Percentiles rank a stretch among this genome's conserved stretches.
Conservation (phyloP, 2,329 filamentous ascomycete genomes). For the Sporothrix pseudoabietina region DNA sequence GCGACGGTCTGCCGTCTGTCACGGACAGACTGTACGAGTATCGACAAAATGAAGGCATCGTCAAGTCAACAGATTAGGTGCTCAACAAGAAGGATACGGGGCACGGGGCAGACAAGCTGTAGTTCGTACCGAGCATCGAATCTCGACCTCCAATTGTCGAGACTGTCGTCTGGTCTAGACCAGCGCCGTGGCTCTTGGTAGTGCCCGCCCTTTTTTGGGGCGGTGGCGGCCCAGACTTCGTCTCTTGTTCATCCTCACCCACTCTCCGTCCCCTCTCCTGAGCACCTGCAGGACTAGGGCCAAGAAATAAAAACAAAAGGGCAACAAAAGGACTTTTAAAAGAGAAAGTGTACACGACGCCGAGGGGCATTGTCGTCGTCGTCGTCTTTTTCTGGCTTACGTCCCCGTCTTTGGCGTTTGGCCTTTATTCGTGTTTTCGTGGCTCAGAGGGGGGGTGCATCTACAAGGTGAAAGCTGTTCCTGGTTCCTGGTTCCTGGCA, state of each 20-base stretch:
- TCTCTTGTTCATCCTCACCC: too few species aligned
- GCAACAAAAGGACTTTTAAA: neutral
- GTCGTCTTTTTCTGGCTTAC: neutral
- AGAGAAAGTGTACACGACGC: neutral
- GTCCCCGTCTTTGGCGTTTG: neutral
- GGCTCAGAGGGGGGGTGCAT: constrained; percentile 2
- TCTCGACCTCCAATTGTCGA: too few species aligned
- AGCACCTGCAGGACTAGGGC: constrained; percentile 6
- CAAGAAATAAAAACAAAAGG: neutral
- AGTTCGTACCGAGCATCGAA: too few species aligned
- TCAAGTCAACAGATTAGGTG: too few species aligned
- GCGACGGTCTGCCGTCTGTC: too few species aligned
- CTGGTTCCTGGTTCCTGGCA: constrained; percentile 4
- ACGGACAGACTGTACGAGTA: too few species aligned
- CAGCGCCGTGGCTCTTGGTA: too few species aligned
- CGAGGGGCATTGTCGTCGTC: neutral
- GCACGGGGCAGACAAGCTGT: too few species aligned
- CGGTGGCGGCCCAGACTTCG: neutral
- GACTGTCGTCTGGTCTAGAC: too few species aligned
- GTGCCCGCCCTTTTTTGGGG: neutral
- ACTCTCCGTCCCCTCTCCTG: neutral
- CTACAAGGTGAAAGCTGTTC: neutral
- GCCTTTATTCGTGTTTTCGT: neutral
- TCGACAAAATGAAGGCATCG: too few species aligned
- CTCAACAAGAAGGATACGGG: too few species aligned